Conservation (phyloP, 345 rosid species). For the Punica granatum region DNA sequence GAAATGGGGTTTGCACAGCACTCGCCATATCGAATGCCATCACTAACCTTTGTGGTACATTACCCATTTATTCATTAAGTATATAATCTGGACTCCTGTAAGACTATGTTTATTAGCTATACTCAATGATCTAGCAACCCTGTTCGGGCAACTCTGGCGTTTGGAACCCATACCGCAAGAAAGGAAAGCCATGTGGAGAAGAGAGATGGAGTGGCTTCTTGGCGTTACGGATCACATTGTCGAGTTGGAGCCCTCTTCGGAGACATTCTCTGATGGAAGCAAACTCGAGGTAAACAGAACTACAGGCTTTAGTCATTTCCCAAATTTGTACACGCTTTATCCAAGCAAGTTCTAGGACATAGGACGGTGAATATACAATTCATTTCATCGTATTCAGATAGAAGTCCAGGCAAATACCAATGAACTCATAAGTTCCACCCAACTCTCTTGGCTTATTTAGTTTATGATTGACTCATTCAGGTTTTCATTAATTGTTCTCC, state of each 20-base stretch:
- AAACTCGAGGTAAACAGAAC: conserved; percentile 11
- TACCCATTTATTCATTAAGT: not conserved
- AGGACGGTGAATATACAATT: too few species aligned
- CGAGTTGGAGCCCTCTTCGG: conserved; percentile 12
- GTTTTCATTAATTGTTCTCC: not conserved
- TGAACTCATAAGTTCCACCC: too few species aligned
- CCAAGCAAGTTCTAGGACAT: not conserved
- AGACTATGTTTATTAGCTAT: not conserved
- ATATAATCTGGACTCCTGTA: not conserved
- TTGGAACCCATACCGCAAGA: conserved; percentile 28
- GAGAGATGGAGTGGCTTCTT: conserved; percentile 25
- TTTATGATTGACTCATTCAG: not conserved
- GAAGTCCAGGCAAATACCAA: too few species aligned
- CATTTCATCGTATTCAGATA: too few species aligned
- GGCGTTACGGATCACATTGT: conserved; percentile 14
- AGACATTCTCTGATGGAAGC: conserved; percentile 17
- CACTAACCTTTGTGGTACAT: conserved; percentile 33
- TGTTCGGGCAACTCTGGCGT: conserved; percentile 45
- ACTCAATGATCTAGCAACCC: conserved; percentile 18
- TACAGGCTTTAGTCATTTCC: not conserved
- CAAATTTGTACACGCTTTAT: not conserved
- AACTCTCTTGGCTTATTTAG: too few species aligned
- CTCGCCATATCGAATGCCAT: conserved; percentile 38
- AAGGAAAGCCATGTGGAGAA: conserved; percentile 39
- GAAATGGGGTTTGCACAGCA: conserved; percentile 38